Evolutionary conservation across 345 rosid species (phyloP), one percentile per base, ranked within the genome.

Genomic region (Populus alba): DNA sequence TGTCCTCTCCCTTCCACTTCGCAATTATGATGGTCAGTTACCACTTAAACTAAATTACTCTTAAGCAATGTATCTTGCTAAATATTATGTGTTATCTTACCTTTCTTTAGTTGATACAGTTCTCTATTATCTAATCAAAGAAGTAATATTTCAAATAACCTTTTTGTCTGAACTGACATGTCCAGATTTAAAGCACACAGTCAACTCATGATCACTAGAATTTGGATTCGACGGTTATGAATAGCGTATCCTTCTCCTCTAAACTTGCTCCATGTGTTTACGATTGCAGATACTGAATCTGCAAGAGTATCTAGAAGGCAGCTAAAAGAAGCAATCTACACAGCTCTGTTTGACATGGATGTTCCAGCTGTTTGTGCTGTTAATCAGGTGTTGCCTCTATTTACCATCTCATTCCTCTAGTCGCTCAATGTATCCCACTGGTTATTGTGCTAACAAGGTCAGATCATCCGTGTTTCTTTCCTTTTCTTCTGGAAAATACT

Each of bases 311-410:
- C 98, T 74, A 91, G 99, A 84, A 85, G 85, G 82, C 99, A 90
- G 81, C 94, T 95, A 68, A 95, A 91, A 85, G 92, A 91, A 37
- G 92, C 97, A 76, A 89, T 93, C 79, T 78, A 84, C 79, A 76
- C 89, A 7, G 90, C 91, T 79, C 83, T 95, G 62, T 95, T 95
- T 89, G 96, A 91, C 76, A 89, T 95, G 96, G 87, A 92, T 88
- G 97, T 91, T 82, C 98, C 97, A 37, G 94, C 92, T 76, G 91
- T 95, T 43, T 95, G 95, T 89, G 92, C 99, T 49, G 73, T 95
- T 73, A 91, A 92, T 82, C 98, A 95, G 99, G 99, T 80, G 49
- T 66, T 37, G 8, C 62, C 5, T 70, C 47, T 49, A 4, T 16
- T 76, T 70, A 41, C 38, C 33, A 61, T 3, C 82, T 57, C 79